Evolutionary conservation across 2,329 filamentous ascomycete species (phyloP).

Genomic region (Chaetomiaceae sp.): DNA sequence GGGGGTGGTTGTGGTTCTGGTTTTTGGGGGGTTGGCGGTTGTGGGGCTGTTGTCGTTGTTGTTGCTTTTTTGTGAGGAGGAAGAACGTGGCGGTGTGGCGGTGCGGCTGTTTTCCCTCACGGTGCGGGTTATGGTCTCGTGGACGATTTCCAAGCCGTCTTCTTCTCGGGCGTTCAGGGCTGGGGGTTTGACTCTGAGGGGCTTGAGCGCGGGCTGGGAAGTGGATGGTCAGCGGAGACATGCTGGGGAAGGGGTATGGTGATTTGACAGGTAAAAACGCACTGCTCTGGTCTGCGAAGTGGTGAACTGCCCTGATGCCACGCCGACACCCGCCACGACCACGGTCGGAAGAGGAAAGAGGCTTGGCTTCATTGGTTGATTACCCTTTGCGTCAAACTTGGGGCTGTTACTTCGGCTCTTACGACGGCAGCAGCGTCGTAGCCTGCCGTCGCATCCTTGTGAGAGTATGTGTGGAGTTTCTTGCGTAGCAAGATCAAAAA

Average conservation of each 20-base stretch:
- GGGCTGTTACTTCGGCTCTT: background rate
- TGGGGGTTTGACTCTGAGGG: background rate
- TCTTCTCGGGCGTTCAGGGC: background rate
- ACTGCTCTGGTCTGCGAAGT: slow-evolving; percentile 1
- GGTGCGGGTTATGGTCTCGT: background rate
- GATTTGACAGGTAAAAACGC: no score
- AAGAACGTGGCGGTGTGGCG: background rate
- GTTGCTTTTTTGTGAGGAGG: background rate
- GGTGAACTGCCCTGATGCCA: slow-evolving; percentile 2
- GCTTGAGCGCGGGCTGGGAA: background rate
- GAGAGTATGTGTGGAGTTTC: background rate
- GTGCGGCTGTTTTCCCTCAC: background rate
- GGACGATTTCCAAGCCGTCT: background rate
- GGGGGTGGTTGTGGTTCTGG: background rate
- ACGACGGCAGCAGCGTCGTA: no score
- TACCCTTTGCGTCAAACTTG: background rate
- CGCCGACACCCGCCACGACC: slow-evolving; percentile 3
- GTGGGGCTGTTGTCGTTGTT: background rate
- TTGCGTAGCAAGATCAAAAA: no score
- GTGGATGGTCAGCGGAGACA: background rate
- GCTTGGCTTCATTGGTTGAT: slow-evolving; percentile 16
- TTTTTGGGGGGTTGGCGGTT: background rate
- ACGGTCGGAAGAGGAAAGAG: slow-evolving; percentile 8
- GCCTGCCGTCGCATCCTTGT: slow-evolving; percentile 1
- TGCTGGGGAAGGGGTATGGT: no score